A percentile compares a stretch with the other conserved stretches of the same genome.
These are phyloP conservation scores for Candida sanyaensis DNA, from an alignment of 1,139 yeast genomes.

Conservation along the genomic window DNA sequence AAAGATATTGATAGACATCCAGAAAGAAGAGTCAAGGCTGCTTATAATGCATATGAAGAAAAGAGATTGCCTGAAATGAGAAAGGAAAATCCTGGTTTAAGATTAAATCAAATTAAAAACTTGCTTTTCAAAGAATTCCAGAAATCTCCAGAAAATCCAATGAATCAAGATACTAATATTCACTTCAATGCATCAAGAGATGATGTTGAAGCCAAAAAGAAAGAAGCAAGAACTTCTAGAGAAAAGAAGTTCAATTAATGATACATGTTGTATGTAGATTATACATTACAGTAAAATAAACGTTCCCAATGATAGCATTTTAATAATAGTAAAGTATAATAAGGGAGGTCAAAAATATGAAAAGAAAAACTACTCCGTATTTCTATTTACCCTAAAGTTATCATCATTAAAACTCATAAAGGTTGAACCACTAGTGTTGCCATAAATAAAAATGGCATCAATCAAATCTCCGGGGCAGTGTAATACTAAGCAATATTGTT, in stretches of 20 bases:
- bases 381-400: no score
- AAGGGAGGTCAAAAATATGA: no score
- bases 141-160: slow-evolving; percentile 79
- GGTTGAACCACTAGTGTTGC: no score
- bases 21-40: slow-evolving; percentile 86
- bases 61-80: slow-evolving; percentile 71
- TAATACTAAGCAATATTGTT: no score
- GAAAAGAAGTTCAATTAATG: slow-evolving; percentile 37
- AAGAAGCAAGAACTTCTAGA: slow-evolving; percentile 49
- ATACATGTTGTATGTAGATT: not conserved
- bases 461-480: no score
- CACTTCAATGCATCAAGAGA: slow-evolving; percentile 61
- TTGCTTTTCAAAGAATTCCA: slow-evolving; percentile 78
- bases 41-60: slow-evolving; percentile 71
- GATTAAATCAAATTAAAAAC: slow-evolving; percentile 78
- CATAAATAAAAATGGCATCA: no score
- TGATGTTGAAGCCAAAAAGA: slow-evolving; percentile 55
- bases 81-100: slow-evolving; percentile 77
- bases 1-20: slow-evolving; percentile 85
- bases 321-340: no score
- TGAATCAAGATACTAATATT: slow-evolving; percentile 73
- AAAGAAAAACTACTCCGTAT: no score
- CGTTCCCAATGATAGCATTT: not conserved
- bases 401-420: no score
- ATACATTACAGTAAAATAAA: not conserved